Conservation (phyloP, 1,284 basidiomycete species). For the Earliella scabrosa region DNA sequence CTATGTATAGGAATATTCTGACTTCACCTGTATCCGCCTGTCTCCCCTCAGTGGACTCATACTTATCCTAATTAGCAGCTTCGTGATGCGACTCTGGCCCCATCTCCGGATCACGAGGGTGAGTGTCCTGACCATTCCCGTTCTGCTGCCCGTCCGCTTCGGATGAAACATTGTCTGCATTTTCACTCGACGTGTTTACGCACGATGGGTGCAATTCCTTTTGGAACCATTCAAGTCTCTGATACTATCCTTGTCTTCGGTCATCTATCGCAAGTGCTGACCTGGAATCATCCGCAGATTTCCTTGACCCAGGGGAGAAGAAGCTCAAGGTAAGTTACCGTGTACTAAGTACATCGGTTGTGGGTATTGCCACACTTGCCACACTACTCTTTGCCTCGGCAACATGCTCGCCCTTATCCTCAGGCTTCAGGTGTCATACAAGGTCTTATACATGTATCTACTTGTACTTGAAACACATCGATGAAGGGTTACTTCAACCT, state of each 20-base stretch:
- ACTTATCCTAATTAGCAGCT: too few relatives aligned
- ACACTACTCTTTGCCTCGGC: too few relatives aligned
- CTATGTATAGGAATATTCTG: slow-evolving; percentile 2
- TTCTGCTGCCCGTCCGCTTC: slow-evolving; percentile 7
- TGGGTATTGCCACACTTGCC: too few relatives aligned
- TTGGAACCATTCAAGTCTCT: slow-evolving; percentile 82
- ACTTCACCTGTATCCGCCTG: not conserved
- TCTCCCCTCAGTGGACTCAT: not conserved
- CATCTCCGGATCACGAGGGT: not conserved
- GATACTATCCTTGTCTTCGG: slow-evolving; percentile 34
- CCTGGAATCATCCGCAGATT: not conserved
- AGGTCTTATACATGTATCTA: too few relatives aligned
- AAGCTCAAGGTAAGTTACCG: too few relatives aligned
- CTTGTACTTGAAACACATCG: too few relatives aligned
- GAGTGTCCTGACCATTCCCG: not conserved
- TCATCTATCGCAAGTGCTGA: not conserved
- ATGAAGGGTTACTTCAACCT: too few relatives aligned
- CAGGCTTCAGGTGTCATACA: too few relatives aligned
- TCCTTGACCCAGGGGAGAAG: too few relatives aligned
- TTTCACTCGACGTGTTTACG: slow-evolving; percentile 53
- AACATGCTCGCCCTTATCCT: too few relatives aligned
- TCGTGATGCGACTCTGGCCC: not conserved
- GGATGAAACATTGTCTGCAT: slow-evolving; percentile 58
- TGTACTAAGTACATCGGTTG: too few relatives aligned
- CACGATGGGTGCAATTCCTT: slow-evolving; percentile 64